Evolutionary conservation across 192 early-diverging fungal genomes (phyloP), one percentile per base, ranked within the genome.

Genomic region (Diversispora epigaea): DNA sequence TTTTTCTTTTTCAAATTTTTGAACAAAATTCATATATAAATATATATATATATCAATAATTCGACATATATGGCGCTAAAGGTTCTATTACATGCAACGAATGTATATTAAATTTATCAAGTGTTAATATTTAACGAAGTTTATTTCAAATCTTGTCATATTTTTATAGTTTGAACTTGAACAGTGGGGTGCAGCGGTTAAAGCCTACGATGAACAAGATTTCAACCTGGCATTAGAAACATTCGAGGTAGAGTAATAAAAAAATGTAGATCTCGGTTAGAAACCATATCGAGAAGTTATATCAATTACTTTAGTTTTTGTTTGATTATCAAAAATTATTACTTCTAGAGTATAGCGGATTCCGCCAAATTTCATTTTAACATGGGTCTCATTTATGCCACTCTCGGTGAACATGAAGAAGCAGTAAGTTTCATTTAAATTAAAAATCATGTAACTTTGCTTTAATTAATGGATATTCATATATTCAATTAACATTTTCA

Each of bases 311-410:
- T 68, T 55, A 61, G 41, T 44, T 80, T n/a, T 80, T 43, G 25
- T 7, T 75, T 56, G 46, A 22, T 55, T 17, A 47, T 81, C 68
- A 39, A 14, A 43, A 44, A 9, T 46, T 17, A 57, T 61, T 14
- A 56, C 45, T 15, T 75, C 14, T 83, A 91, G 89, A 80, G 80
- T 41, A 90, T 99, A 71, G 95, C 96, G 47, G 93, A 96, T 78
- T 91, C 89, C 17, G 90, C 95, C 49, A 96, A 95, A 82, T 96
- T 98, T 62, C 94, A 96, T 80, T 99, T 98, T 82, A 99, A 97
- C 81, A 94, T 97, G 79, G 95, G 92, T 7, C 88, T 95, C 72
- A 86, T 92, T 52, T 88, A 89, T 63, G 85, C 93, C 4, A 91
- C 89, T 32, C 71, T 93, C 50, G 88, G 88, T 17, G 86, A 95